Evolutionary conservation across 345 rosid genomes (phyloP), one percentile per base, ranked within the genome.

Genomic region (Brassica juncea): DNA sequence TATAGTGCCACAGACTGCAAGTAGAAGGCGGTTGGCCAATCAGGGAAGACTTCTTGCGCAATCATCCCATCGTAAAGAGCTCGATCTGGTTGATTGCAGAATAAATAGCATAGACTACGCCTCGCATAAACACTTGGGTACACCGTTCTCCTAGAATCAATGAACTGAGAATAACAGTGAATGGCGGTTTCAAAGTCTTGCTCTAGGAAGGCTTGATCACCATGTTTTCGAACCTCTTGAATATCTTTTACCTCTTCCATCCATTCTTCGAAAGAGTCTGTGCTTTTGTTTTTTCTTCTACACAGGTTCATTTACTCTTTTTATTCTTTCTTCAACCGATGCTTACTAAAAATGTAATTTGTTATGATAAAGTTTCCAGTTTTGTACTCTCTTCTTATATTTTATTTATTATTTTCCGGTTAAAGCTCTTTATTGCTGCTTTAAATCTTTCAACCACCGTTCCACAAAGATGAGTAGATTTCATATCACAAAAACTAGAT

Each of bases 11-110:
- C 92, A 0, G 99, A 93, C 85, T 93, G 98, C 96, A 95, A 86
- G 85, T 90, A 93, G 86, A 89, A 95, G 37, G 96, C 96, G 0
- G 89, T 86, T 15, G 98, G 93, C 99, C 97, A 95, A n/a, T 89
- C 96, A 8, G 94, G 90, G 67, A 75, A 80, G 32, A 83, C 89
- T 68, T 85, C 82, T 15, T 93, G 96, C 4, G 99, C 99, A 78
- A 79, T 86, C 99, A 95, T 95, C 74, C 94, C 99, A 78, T 95
- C 99, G 30, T 88, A 82, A 8, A 95, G 97, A 57, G 97, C 94
- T 54, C 84, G 70, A 32, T 93, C 94, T 4, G 94, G 94, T 63
- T 87, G 91, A 75, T 93, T 87, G 61, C 87, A 86, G 44, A 93
- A 79, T 12, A 93, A 88, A 77, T 84, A 88, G 87, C 99, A 88